These are phyloP conservation scores for Olyra latifolia DNA, from an alignment of 176 grass and related monocot species.

Conservation along the genomic window DNA sequence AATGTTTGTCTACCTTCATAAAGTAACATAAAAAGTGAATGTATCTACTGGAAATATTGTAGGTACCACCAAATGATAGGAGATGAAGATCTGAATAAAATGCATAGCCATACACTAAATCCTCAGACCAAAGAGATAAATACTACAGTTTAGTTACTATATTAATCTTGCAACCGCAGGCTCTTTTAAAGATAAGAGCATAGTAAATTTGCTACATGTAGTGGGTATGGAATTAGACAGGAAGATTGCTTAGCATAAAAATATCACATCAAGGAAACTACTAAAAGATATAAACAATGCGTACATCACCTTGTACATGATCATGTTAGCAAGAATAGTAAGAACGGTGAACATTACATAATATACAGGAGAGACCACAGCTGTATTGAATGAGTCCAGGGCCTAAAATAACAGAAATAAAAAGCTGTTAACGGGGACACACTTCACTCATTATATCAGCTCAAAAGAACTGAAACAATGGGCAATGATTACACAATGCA, in stretches of 20 bases:
- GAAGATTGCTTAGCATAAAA: not conserved
- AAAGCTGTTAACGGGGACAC: not conserved
- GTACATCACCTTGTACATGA: constrained; percentile 88
- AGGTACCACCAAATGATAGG: not conserved
- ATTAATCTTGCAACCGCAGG: not conserved
- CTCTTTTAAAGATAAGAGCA: not conserved
- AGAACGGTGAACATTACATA: constrained; percentile 98
- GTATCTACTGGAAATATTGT: not conserved
- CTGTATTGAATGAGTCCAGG: constrained; percentile 88
- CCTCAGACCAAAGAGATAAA: not conserved
- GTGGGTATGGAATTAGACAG: not conserved
- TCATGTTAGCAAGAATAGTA: constrained; percentile 95
- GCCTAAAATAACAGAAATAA: constrained; percentile 50
- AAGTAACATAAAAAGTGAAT: not conserved
- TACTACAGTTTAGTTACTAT: not conserved
- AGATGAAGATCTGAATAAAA: not conserved
- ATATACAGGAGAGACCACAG: constrained; percentile 85
- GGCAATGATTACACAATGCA: not conserved
- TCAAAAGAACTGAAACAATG: not conserved
- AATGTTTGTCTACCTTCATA: not conserved
- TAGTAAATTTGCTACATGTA: not conserved
- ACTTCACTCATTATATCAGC: not conserved
- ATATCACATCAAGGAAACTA: not conserved
- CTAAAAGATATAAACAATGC: not conserved
- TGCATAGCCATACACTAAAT: not conserved